Percentiles rank a stretch among this genome's conserved stretches.
phyloP scores from a whole-genome alignment of 306 rosid species.

The Erythrophleum fordii region DNA sequence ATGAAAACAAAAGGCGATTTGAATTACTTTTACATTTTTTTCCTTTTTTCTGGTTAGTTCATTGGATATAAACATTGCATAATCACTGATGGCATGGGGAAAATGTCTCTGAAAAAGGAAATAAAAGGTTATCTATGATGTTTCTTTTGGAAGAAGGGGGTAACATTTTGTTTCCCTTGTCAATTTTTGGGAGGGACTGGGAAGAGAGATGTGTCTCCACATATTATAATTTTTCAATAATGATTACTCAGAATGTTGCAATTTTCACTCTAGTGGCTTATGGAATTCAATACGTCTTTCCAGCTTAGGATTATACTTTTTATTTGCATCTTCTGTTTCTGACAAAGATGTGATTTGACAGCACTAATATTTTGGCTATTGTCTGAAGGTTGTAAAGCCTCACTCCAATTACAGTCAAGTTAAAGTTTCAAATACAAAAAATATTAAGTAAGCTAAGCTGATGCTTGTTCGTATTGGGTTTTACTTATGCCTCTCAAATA shows the following conservation, averaged over 20 bases:
- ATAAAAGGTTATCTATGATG: background rate
- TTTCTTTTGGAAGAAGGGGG: background rate
- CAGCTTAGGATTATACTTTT: slow-evolving; percentile 8
- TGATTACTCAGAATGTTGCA: background rate
- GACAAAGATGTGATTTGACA: slow-evolving; percentile 13
- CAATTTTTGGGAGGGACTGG: background rate
- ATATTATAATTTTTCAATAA: background rate
- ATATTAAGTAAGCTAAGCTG: slow-evolving; percentile 55
- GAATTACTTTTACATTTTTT: background rate
- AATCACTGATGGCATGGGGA: slow-evolving; percentile 4
- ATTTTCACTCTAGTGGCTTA: slow-evolving; percentile 2
- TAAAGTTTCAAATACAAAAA: slow-evolving; percentile 50
- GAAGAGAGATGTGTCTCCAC: background rate
- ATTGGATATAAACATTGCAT: background rate
- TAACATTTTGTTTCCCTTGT: background rate
- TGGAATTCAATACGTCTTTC: slow-evolving; percentile 9
- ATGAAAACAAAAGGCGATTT: background rate
- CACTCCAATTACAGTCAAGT: slow-evolving; percentile 48
- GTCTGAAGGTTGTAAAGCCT: slow-evolving; percentile 50
- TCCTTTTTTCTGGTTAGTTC: background rate
- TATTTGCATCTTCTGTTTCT: slow-evolving; percentile 29
- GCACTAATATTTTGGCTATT: slow-evolving; percentile 31
- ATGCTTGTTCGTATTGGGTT: slow-evolving; percentile 32
- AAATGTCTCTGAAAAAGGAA: background rate
- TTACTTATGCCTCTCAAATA: slow-evolving; percentile 28